Base-by-base conservation (phyloP, 2,329 filamentous ascomycete species). In the Beauveria varroae region DNA sequence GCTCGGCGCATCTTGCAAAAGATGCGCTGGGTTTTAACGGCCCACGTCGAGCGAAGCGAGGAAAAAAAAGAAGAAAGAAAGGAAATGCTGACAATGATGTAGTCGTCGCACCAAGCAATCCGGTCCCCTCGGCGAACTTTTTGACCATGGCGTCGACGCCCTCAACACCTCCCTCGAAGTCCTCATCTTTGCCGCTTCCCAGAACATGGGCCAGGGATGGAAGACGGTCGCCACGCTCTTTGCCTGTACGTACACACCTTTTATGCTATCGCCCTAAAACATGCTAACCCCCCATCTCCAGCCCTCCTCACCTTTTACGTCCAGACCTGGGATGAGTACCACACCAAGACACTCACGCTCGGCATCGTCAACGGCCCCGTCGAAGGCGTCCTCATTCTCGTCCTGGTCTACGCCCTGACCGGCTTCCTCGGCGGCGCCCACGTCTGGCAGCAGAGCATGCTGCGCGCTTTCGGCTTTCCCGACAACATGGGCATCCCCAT, bases 311-410 rank as follows among this genome's bases (percentile, higher is more conserved):
- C 95, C n/a, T 99, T 99, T 75, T 98, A 98, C 74, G 89, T 98
- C 47, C 95, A 98, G 74, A 98, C 95, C 40, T 99, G 95, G 95
- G 95, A 99, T 71, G 95, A 98, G 74, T 99, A 98, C 77, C 93
- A 98, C 77, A 99, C 95, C 57, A 93, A 97, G 75, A 95, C 93
- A 3, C 84, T 99, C 53, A 97, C 92, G 1, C 84, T 99, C 6
- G 95, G 95, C 63, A 79, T 98, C 64, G 82, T 99, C 66, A 97
- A 93, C 65, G 95, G 95, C 0, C 95, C 95, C 4, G 95, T 99
- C 43, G 95, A 99, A 76, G 95, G 95, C 57, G 88, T 99, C 61
- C 77, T 98, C 52, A 92, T 91, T 46, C 82, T 99, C 22, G 88
- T 91, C 68, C 72, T 83, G 60, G 86, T 99, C 63, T 98, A 95